Base-by-base conservation (phyloP, 192 early-diverging fungal species). In the Martensiomyces pterosporus region DNA sequence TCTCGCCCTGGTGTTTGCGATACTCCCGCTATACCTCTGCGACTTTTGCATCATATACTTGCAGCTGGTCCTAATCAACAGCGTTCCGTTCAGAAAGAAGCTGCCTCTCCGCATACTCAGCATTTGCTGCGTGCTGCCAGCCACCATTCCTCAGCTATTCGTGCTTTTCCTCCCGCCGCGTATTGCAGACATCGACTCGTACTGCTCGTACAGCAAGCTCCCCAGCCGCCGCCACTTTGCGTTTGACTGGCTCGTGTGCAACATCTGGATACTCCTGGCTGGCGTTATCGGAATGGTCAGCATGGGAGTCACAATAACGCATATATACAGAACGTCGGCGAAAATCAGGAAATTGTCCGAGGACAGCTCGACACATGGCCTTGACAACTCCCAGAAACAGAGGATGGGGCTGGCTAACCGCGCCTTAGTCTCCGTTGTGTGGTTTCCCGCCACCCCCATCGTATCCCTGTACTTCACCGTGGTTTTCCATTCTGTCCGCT, bases 241-340 rank as follows among this genome's bases (percentile, higher is more conserved):
- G n/a, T 69, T 69, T 41, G 32, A 69, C 19, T 69, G 66, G 66
- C 55, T 58, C 0, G 66, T 69, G 9, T 53, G 57, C 21, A 60
- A 69, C 26, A 62, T 69, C 22, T 69, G 66, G 66, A 38, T 57
- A 5, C 14, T 43, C 0, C 6, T 69, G 23, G 36, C 46, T 3
- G 44, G 39, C 2, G 3, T 57, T 7, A 41, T 47, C 10, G 66
- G 66, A 2, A 14, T 57, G 13, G 49, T 35, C 17, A 61, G 66
- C 24, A 62, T 69, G 6, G 5, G 6, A 8, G 5, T 26, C 0
- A 19, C 43, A 9, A 49, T 69, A 49, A 3, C 62, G 1, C 48
- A 35, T n/a, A 26, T 50, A n/a, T 50, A 35, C 37, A 27, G 34
- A 3, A 24, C 22, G 8, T 40, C 36, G 7, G 5, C 37, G 12